Base-by-base conservation (phyloP, 495 filamentous ascomycete genomes). In the Penicillium dipodomyicola region DNA sequence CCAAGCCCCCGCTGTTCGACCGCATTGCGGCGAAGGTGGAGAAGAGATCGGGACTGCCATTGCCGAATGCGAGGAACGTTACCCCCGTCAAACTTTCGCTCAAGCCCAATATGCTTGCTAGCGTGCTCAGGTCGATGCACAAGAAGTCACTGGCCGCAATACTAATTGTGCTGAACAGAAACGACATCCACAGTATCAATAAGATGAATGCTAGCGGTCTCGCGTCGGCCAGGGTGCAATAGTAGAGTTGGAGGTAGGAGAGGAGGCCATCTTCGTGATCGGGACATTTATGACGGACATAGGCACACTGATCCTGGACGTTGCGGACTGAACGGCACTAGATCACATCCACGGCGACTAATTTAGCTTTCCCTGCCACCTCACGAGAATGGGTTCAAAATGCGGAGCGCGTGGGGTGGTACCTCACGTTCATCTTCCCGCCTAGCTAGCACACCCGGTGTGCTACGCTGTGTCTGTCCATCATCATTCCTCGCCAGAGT, bases 101-200 rank as follows among this genome's bases (percentile, higher is more conserved):
- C 80, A 98, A 83, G 14, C 93, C 92, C 8, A 97, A 77, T 40
- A 95, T 83, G 57, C 77, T 86, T 20, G 94, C 84, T 56, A 97
- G 89, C 17, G 95, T 96, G 71, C 90, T 93, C 35, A 98, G 80
- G 67, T 98, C 96, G 68, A 97, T 84, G 72, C 93, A 97, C 71
- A 98, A 91, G 76, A 97, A 98, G 68, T 98, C 94, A 65, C 89
- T 94, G 20, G 94, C 94, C 5, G 94, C 94, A 60, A 97, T 96
- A n/a, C 94, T 95, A 53, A 98, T 96, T 1, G 95, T 97, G 59
- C 87, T 92, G 67, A 98, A 98, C 7, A 97, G 84, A 30, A 96
- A 75, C 17, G 83, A 87, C 5, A 96, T 77, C 94, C 94, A 98
- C 42, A 85, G 53, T 27, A 87, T 77, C 29, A 98, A 72, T 30